A percentile compares a stretch with the other conserved stretches of the same genome.
Evolutionary conservation across 805 yeast genomes (phyloP).

Genomic region (Ogataea chonburiensis): DNA sequence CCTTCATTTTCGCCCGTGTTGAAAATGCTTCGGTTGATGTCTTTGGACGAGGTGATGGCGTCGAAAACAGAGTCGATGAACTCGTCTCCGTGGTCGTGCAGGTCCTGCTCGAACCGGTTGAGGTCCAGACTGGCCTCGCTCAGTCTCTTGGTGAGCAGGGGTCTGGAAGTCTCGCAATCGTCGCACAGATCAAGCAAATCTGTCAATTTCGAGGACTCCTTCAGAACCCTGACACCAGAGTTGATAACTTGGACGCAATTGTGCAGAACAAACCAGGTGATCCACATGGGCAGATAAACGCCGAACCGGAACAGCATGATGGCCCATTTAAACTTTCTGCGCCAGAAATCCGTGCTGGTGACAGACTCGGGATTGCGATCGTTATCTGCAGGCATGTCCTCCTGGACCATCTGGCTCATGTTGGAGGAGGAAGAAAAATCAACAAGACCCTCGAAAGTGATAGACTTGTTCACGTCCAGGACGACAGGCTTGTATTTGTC

Average conservation of each 20-base stretch:
- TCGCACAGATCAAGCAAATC: constrained; percentile 23
- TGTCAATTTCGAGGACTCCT: constrained; percentile 29
- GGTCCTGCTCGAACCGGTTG: constrained; percentile 39
- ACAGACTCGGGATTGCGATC: constrained; percentile 6
- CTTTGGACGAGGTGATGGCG: constrained; percentile 45
- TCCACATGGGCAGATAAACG: constrained; percentile 63
- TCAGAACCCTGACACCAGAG: constrained; percentile 30
- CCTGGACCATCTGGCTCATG: constrained; percentile 20
- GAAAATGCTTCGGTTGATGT: constrained; percentile 24
- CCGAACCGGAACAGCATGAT: constrained; percentile 43
- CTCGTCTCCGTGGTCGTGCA: constrained; percentile 61
- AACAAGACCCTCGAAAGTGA: constrained; percentile 31
- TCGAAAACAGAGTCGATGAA: constrained; percentile 63
- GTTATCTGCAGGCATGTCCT: constrained; percentile 23
- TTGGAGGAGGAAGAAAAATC: constrained; percentile 16
- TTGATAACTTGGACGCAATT: constrained; percentile 39
- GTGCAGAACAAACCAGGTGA: constrained; percentile 50
- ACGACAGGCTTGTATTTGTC: constrained; percentile 56
- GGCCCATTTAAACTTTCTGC: constrained; percentile 47
- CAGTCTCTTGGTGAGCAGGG: constrained; percentile 25
- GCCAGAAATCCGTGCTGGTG: constrained; percentile 15
- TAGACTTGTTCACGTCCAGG: constrained; percentile 49
- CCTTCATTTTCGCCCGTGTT: constrained; percentile 30
- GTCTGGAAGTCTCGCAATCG: constrained; percentile 16
- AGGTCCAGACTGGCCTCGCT: constrained; percentile 28